phyloP scores from a whole-genome alignment of 108 stramenopile species.

The Nitzschia palea region DNA sequence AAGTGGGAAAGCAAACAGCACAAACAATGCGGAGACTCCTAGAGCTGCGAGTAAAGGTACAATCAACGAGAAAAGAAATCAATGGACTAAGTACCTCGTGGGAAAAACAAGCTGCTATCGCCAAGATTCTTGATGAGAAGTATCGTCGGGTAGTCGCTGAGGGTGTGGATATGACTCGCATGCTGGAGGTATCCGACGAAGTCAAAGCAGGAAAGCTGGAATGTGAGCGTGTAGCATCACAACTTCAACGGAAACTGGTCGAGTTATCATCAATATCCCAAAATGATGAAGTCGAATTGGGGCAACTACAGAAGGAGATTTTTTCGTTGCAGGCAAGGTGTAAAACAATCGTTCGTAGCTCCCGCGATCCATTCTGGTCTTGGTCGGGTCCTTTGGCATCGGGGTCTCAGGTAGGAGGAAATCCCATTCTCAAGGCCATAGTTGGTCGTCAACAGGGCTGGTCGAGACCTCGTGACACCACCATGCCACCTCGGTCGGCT shows the following conservation, averaged over 20 bases:
- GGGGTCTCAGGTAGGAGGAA: conserved; percentile 12
- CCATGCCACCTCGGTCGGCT: not conserved
- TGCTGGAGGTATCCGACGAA: conserved; percentile 6
- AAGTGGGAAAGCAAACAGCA: conserved; percentile 7
- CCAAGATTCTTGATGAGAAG: not conserved
- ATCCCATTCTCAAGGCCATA: conserved; percentile 17
- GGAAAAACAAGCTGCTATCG: conserved; percentile 1
- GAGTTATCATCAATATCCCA: not conserved
- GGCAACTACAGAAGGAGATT: not conserved
- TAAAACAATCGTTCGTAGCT: not conserved
- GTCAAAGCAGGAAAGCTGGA: conserved; percentile 10
- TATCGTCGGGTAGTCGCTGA: not conserved
- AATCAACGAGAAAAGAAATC: conserved; percentile 13
- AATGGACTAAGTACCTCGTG: conserved; percentile 18
- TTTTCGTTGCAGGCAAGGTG: conserved; percentile 8
- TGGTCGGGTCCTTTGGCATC: conserved; percentile 17
- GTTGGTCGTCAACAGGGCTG: conserved; percentile 34
- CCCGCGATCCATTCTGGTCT: conserved; percentile 22
- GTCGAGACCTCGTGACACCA: conserved; percentile 12
- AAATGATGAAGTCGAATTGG: conserved; percentile 1
- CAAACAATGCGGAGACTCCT: conserved; percentile 25
- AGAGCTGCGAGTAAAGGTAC: conserved; percentile 22
- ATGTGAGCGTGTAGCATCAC: conserved; percentile 27
- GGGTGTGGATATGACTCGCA: conserved; percentile 6
- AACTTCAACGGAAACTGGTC: conserved; percentile 17